Evolutionary conservation across 2,329 filamentous ascomycete species (phyloP).

Genomic region (Cordyceps tenuipes): DNA sequence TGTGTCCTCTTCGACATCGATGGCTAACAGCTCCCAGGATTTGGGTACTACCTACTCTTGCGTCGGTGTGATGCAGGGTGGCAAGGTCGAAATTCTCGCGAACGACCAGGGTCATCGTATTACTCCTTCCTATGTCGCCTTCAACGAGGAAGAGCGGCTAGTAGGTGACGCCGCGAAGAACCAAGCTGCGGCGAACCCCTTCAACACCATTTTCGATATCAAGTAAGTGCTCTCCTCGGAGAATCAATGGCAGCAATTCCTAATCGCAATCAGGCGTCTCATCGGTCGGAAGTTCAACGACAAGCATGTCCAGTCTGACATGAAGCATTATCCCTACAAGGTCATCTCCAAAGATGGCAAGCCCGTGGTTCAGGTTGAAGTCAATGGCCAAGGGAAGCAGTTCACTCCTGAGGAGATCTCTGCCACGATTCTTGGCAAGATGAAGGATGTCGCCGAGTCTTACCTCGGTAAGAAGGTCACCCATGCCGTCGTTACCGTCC

Average conservation of each 20-base stretch:
- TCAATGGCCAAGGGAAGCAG: slow-evolving; percentile 55
- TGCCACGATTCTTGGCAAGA: slow-evolving; percentile 75
- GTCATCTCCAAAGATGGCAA: slow-evolving; percentile 84
- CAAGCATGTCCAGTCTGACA: slow-evolving; percentile 81
- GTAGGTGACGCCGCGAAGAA: slow-evolving; percentile 98
- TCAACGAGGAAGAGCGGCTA: slow-evolving; percentile 92
- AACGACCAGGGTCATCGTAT: slow-evolving; percentile 98
- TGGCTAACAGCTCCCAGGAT: slow-evolving; percentile 42
- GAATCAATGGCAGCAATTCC: neutral
- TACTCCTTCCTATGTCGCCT: slow-evolving; percentile 89
- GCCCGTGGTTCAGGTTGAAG: slow-evolving; percentile 71
- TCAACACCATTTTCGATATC: slow-evolving; percentile 69
- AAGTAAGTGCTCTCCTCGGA: slow-evolving; percentile 51
- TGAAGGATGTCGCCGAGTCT: slow-evolving; percentile 74
- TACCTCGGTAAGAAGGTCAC: slow-evolving; percentile 77
- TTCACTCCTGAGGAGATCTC: slow-evolving; percentile 77
- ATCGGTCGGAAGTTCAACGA: slow-evolving; percentile 78
- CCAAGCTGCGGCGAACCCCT: slow-evolving; percentile 75
- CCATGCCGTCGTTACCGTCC: slow-evolving; percentile 87
- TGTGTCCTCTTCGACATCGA: neutral
- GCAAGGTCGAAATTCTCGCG: slow-evolving; percentile 90
- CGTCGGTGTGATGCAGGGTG: slow-evolving; percentile 92
- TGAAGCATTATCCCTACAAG: slow-evolving; percentile 99
- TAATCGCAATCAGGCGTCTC: slow-evolving; percentile 51
- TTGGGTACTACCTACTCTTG: slow-evolving; percentile 84